Conservation (phyloP, 768 basidiomycete genomes). For the Suillus cothurnatus region DNA sequence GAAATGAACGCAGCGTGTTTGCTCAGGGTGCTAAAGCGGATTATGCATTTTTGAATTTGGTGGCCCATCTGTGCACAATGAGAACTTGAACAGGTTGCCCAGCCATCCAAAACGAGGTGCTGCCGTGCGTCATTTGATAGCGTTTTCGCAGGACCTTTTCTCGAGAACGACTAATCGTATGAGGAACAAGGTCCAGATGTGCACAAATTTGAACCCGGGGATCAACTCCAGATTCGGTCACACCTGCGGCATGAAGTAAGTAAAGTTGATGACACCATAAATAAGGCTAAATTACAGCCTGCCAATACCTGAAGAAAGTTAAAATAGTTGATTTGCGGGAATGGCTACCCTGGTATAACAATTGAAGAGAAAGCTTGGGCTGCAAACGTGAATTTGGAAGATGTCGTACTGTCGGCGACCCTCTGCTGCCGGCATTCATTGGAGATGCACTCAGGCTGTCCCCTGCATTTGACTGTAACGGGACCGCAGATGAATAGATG, state of each 20-base stretch:
- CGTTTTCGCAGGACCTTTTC: constrained; percentile 35
- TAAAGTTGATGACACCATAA: constrained; percentile 19
- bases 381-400: constrained; percentile 23
- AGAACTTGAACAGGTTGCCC: constrained; percentile 28
- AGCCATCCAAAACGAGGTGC: constrained; percentile 25
- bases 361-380: constrained; percentile 22
- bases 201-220: constrained; percentile 20
- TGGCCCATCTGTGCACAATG: constrained; percentile 26
- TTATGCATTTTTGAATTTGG: constrained; percentile 23
- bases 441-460: background rate
- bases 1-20: constrained; percentile 18
- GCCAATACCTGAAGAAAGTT: constrained; percentile 15
- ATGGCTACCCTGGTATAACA: constrained; percentile 28
- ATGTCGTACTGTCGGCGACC: constrained; percentile 18
- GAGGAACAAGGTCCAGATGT: constrained; percentile 24
- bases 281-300: constrained; percentile 32
- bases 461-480: constrained; percentile 38
- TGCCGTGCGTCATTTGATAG: constrained; percentile 40
- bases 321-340: constrained; percentile 29
- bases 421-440: constrained; percentile 27
- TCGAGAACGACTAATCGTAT: constrained; percentile 40
- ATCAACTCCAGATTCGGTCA: constrained; percentile 20
- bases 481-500: constrained; percentile 23
- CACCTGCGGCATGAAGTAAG: constrained; percentile 25
- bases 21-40: constrained; percentile 20